phyloP scores from a whole-genome alignment of 148 eudicot species.

The Pharnaceum exiguum region DNA sequence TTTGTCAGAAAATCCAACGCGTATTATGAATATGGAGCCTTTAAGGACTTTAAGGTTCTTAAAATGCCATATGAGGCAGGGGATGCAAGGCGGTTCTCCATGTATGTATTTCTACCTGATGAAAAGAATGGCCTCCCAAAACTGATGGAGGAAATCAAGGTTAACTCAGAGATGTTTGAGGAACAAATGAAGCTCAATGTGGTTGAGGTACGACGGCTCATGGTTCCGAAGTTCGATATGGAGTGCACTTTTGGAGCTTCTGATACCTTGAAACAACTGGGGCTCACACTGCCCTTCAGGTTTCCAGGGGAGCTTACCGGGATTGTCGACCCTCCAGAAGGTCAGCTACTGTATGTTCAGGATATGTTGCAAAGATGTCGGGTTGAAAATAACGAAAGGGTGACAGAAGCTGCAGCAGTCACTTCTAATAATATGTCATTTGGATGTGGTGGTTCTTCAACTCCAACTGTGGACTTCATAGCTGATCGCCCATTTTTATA shows the following conservation, averaged over 20 bases:
- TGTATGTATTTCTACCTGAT: slow-evolving; percentile 3
- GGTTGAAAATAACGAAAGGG: neutral
- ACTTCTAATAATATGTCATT: too few species aligned
- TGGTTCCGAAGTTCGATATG: neutral
- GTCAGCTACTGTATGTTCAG: neutral
- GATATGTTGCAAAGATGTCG: neutral
- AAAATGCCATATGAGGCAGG: neutral
- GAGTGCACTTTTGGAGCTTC: neutral
- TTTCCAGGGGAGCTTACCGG: neutral
- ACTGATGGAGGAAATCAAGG: slow-evolving; percentile 2
- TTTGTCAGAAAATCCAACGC: neutral
- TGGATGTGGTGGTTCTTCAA: too few species aligned
- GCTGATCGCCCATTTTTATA: slow-evolving; percentile 20
- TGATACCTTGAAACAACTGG: slow-evolving; percentile 1
- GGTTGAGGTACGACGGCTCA: neutral
- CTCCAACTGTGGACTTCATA: slow-evolving; percentile 14
- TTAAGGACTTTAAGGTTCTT: neutral
- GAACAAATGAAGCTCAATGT: neutral
- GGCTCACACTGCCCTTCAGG: slow-evolving; percentile 3
- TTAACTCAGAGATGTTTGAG: neutral
- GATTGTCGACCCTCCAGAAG: neutral
- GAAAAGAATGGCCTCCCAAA: neutral
- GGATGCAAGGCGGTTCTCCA: neutral
- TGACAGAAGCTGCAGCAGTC: neutral
- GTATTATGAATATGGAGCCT: neutral